Evolutionary conservation across 2,329 filamentous ascomycete genomes (phyloP).

Genomic region (Clonostachys sp.): DNA sequence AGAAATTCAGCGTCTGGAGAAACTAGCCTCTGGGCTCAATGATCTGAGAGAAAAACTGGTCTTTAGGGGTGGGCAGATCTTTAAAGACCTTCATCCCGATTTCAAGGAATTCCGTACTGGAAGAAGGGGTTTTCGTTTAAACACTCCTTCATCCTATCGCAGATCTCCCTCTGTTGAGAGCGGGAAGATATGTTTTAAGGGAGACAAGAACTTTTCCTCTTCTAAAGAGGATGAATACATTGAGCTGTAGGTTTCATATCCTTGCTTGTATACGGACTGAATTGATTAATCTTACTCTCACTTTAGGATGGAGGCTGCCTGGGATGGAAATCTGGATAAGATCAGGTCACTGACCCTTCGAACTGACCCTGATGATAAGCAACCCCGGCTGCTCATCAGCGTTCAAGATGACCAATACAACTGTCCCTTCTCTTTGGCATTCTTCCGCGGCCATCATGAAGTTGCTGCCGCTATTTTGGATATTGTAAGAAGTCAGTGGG

Average conservation of each 20-base stretch:
- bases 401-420: constrained; percentile 45
- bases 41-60: constrained; percentile 50
- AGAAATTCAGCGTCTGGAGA: constrained; percentile 38
- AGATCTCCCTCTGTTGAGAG: constrained; percentile 44
- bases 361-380: constrained; percentile 49
- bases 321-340: constrained; percentile 59
- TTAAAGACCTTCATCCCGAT: constrained; percentile 58
- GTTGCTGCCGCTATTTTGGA: constrained; percentile 64
- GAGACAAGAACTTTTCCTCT: constrained; percentile 43
- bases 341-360: constrained; percentile 62
- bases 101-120: constrained; percentile 18
- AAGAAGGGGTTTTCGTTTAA: neutral
- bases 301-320: constrained; percentile 63
- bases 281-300: too few relatives aligned
- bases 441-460: constrained; percentile 59
- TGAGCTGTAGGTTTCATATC: constrained; percentile 45
- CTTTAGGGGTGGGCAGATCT: constrained; percentile 59
- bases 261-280: neutral
- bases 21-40: constrained; percentile 46
- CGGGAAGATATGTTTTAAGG: constrained; percentile 51
- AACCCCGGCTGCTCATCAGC: constrained; percentile 60
- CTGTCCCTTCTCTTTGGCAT: constrained; percentile 64
- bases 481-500: constrained; percentile 66
- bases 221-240: constrained; percentile 28
- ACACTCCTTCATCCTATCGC: constrained; percentile 32